Evolutionary conservation across 2,329 filamentous ascomycete species (phyloP).

Genomic region (Neofusicoccum umdonicola): DNA sequence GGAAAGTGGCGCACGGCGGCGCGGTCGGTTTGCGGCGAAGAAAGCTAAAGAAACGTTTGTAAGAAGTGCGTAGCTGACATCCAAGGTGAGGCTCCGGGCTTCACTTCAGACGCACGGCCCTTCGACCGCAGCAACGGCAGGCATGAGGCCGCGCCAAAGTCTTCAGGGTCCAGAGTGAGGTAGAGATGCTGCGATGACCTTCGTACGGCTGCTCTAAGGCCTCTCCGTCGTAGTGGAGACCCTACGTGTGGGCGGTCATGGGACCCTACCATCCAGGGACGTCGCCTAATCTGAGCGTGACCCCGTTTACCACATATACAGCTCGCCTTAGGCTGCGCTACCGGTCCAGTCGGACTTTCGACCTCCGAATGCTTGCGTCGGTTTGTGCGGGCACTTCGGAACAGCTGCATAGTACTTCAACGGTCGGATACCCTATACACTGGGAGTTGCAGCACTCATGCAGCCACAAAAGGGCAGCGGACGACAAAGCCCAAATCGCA

Average conservation of each 20-base stretch:
- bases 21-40: neutral
- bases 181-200: neutral
- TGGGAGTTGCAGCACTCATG: too few relatives aligned
- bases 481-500: too few relatives aligned
- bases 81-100: neutral
- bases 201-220: neutral
- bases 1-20: neutral
- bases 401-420: too few relatives aligned
- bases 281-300: neutral
- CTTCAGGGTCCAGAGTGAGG: too few relatives aligned
- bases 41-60: neutral
- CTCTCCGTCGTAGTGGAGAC: neutral
- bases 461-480: too few relatives aligned
- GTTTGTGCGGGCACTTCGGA: too few relatives aligned
- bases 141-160: neutral
- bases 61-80: neutral
- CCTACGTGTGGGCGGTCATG: neutral
- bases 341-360: neutral
- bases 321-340: neutral
- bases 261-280: neutral
- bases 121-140: neutral
- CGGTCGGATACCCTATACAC: too few relatives aligned
- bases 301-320: neutral
- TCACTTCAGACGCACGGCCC: neutral
- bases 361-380: too few relatives aligned